These are phyloP conservation scores for Alternaria postmessia DNA, from an alignment of 2,329 filamentous ascomycete genomes.

Conservation along the genomic window DNA sequence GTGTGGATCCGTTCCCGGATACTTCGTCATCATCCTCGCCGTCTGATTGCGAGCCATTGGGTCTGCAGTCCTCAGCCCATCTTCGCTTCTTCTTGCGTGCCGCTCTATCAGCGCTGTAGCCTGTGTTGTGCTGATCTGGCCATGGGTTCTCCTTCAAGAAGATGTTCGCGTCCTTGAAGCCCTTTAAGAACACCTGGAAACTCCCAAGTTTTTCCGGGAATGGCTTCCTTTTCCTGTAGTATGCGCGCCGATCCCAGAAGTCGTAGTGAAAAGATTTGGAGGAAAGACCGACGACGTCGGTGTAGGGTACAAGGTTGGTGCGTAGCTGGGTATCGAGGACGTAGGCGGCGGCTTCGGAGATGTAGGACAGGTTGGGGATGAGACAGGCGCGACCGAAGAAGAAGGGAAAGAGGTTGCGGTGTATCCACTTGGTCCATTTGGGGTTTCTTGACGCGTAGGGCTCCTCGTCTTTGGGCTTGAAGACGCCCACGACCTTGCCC, in stretches of 20 bases:
- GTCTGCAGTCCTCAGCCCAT: slow-evolving; percentile 86
- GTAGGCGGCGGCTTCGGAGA: slow-evolving; percentile 96
- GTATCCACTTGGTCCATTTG: slow-evolving; percentile 99
- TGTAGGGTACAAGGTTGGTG: slow-evolving; percentile 94
- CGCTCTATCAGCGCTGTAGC: slow-evolving; percentile 73
- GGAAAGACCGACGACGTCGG: slow-evolving; percentile 90
- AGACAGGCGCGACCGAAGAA: slow-evolving; percentile 95
- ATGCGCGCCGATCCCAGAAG: slow-evolving; percentile 92
- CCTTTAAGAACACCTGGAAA: slow-evolving; percentile 96
- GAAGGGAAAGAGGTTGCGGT: slow-evolving; percentile 95
- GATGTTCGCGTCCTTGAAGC: slow-evolving; percentile 95
- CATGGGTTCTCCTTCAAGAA: slow-evolving; percentile 95
- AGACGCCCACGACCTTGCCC: slow-evolving; percentile 95
- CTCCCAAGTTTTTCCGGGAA: slow-evolving; percentile 91
- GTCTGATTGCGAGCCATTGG: slow-evolving; percentile 66
- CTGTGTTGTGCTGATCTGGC: slow-evolving; percentile 82
- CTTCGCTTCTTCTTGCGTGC: slow-evolving; percentile 69
- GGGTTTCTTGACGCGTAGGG: slow-evolving; percentile 96
- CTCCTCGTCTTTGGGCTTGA: slow-evolving; percentile 99
- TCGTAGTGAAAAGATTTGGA: slow-evolving; percentile 99
- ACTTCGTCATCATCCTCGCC: slow-evolving; percentile 66
- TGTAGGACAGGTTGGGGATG: slow-evolving; percentile 96
- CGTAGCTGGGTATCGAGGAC: slow-evolving; percentile 89
- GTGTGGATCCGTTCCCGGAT: slow-evolving; percentile 43
- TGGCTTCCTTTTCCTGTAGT: slow-evolving; percentile 84